These are phyloP conservation scores for Umbilicaria muhlenbergii DNA, from an alignment of 495 filamentous ascomycete genomes.

Conservation along the genomic window DNA sequence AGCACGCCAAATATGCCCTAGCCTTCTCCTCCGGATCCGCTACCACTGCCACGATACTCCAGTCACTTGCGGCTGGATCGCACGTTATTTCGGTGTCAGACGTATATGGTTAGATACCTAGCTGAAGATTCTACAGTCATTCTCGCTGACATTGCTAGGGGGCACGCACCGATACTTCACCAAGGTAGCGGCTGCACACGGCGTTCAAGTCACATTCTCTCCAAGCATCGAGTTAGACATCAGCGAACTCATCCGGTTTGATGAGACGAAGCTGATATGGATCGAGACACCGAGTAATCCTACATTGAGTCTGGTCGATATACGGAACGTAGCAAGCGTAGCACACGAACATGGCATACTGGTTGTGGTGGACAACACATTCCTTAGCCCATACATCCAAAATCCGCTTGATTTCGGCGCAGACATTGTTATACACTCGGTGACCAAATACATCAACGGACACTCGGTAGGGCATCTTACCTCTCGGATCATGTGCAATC, in stretches of 20 bases:
- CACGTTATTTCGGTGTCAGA: constrained; percentile 94
- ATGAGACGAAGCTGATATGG: constrained; percentile 88
- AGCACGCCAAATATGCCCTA: constrained; percentile 82
- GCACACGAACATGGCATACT: constrained; percentile 81
- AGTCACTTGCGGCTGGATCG: constrained; percentile 79
- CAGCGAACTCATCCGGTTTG: constrained; percentile 60
- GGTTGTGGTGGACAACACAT: constrained; percentile 98
- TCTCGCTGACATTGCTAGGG: constrained; percentile 14
- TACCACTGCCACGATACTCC: constrained; percentile 81
- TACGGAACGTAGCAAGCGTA: constrained; percentile 60
- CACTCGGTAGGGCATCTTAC: constrained; percentile 42
- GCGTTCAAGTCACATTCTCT: constrained; percentile 87
- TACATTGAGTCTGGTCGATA: constrained; percentile 82
- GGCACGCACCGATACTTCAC: constrained; percentile 99
- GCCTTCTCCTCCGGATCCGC: constrained; percentile 93
- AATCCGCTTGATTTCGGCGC: constrained; percentile 91
- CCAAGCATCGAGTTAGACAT: constrained; percentile 80
- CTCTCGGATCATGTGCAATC: not conserved
- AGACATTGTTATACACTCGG: constrained; percentile 95
- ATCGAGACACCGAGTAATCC: constrained; percentile 94
- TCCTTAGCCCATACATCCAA: constrained; percentile 89
- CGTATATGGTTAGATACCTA: constrained; percentile 46
- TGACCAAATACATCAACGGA: constrained; percentile 99
- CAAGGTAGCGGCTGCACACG: constrained; percentile 87
- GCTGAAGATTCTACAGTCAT: too few relatives aligned